These are phyloP conservation scores for Penicillium soppii DNA, from an alignment of 495 filamentous ascomycete genomes.

Conservation along the genomic window DNA sequence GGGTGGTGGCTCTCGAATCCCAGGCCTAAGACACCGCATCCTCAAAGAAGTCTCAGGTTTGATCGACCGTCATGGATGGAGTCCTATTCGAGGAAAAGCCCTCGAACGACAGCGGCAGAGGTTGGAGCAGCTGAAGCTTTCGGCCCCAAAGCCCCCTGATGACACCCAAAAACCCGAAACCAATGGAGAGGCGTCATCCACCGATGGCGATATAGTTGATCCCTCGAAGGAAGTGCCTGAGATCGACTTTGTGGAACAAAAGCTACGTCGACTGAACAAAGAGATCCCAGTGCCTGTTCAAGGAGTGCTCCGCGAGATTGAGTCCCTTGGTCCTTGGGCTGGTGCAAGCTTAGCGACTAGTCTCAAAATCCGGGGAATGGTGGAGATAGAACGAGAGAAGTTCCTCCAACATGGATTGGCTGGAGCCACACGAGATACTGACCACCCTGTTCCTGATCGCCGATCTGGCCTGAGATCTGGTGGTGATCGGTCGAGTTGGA, in stretches of 20 bases:
- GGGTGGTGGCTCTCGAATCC: conserved; percentile 76
- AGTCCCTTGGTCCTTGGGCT: conserved; percentile 84
- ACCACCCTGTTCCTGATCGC: conserved; percentile 53
- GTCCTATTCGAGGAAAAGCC: conserved; percentile 63
- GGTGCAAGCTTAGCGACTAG: conserved; percentile 80
- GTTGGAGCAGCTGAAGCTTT: conserved; percentile 44
- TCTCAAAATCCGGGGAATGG: conserved; percentile 73
- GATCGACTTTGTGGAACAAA: conserved; percentile 62
- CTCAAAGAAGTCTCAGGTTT: conserved; percentile 69
- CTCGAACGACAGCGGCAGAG: conserved; percentile 55
- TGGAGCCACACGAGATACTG: conserved; percentile 65
- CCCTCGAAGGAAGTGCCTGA: conserved; percentile 36
- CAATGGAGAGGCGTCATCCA: conserved; percentile 34
- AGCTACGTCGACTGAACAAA: conserved; percentile 53
- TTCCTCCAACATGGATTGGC: conserved; percentile 75
- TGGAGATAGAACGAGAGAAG: conserved; percentile 82
- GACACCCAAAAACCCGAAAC: conserved; percentile 16
- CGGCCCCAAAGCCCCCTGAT: conserved; percentile 21
- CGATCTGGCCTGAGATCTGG: conserved; percentile 53
- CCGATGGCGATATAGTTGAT: conserved; percentile 35
- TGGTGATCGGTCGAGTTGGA: conserved; percentile 70
- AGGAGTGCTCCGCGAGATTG: conserved; percentile 70
- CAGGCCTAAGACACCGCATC: conserved; percentile 78
- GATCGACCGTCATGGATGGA: conserved; percentile 71
- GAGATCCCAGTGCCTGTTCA: conserved; percentile 42